Evolutionary conservation across 495 filamentous ascomycete genomes (phyloP), one percentile per base, ranked within the genome.

Genomic region (Hamigera avellanea): DNA sequence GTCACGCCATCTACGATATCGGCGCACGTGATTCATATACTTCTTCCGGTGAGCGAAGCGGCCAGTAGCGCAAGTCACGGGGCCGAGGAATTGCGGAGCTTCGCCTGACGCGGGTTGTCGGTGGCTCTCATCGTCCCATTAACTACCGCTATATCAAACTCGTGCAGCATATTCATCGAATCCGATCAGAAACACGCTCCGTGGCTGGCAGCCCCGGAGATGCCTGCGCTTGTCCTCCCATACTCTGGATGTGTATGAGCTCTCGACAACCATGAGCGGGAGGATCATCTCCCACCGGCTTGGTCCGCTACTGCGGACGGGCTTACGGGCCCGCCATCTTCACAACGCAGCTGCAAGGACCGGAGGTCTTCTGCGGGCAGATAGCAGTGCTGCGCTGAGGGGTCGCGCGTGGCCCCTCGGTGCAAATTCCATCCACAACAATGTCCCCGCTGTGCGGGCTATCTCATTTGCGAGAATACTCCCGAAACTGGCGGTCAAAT

Each of bases 401-500:
- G 64, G 75, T 32, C 72, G 77, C 43, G 68, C 73, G 52, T 87
- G 84, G 79, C 83, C 85, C 9, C 62, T 78, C 18, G 82, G 83
- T 6, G 59, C 74, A 32, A 87, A 80, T 50, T 68, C 73, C 9
- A 78, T 93, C 40, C 87, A 94, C 56, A 85, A 93, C 66, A 67
- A 67, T 54, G 76, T 86, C 13, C 81, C 86, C 39, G 76, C 80
- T 16, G 81, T 88, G 9, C 78, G 91, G 36, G 81, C 80, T 40
- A 82, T 85, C 29, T 95, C 89, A 5, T 96, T 96, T 52, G 72
- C 69, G 6, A 73, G 91, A 33, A 72, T 83, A 33, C 67, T 99
- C n/a, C 91, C 91, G 2, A 83, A 84, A 50, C 69, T 99, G 27
- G 77, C 88, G 7, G 46, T 93, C 45, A 99, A 94, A 64, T 81